Base-by-base conservation (phyloP, 257 asterid species). In the Capsicum chinense region DNA sequence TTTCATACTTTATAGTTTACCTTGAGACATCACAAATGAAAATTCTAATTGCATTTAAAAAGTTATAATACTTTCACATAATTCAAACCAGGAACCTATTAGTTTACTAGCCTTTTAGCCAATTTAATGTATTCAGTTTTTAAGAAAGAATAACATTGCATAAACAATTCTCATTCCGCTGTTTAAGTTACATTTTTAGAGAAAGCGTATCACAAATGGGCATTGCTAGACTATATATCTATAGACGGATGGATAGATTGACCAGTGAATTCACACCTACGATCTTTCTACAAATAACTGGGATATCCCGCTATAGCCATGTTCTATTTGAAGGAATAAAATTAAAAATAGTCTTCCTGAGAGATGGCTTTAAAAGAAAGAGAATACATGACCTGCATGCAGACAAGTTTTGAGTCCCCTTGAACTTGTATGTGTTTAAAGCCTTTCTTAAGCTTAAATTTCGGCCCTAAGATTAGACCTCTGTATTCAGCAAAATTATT, bases 291-390 rank as follows among this genome's bases (percentile, higher is more conserved):
- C 39, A 71, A 17, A 71, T 71, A 71, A n/a, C 10, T 9, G 58
- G 56, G 58, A 56, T 71, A 17, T 44, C 58, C 52, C 56, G 13
- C 39, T 2, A 39, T 39, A 39, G 42, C 42, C 9, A 26, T 47
- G 58, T 44, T 70, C 57, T 10, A 71, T 44, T 71, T n/a, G 57
- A n/a, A 71, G 79, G 3, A 71, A 71, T 1, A 5, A 44, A 71
- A 17, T 63, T 14, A 17, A 70, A 17, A 4, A 7, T 70, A 70
- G 79, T 42, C 15, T n/a, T 70, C 48, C 35, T 0, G 3, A 70
- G 56, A 70, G 79, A 70, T 70, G 56, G 26, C 3, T 69, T 50
- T 87, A 66, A 44, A 44, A 44, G 48, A 44, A 44, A 44, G 48
- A 44, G 42, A 44, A 44, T 44, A 44, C 48, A 44, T 44, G 48